Percentiles rank a stretch among this genome's conserved stretches.
Conservation (phyloP, 1,284 basidiomycete genomes). For the Leccinum variabile region DNA sequence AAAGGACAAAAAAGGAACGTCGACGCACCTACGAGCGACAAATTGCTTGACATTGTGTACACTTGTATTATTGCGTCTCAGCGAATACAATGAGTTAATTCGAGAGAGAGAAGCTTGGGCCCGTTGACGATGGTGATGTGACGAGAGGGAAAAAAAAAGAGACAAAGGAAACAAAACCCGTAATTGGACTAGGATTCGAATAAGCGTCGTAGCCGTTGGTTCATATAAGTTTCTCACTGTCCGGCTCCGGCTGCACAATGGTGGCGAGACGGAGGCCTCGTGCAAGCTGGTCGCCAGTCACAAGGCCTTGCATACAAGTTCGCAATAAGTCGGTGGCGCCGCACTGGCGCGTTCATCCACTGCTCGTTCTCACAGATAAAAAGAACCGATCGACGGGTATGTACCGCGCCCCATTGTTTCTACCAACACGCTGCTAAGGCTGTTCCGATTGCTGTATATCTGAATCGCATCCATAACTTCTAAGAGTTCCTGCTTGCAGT, state of each 20-base stretch:
- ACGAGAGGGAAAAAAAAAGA: background rate
- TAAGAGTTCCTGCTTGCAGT: background rate
- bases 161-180: background rate
- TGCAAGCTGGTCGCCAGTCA: background rate
- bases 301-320: background rate
- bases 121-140: constrained; percentile 1
- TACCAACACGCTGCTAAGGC: background rate
- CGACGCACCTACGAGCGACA: constrained; percentile 24
- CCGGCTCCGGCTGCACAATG: constrained; percentile 17
- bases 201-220: background rate
- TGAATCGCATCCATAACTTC: background rate
- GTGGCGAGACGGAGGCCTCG: background rate
- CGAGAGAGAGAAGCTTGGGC: background rate
- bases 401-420: background rate
- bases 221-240: background rate
- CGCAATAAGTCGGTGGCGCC: background rate
- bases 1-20: background rate
- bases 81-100: background rate
- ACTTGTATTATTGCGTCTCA: background rate
- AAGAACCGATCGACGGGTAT: background rate
- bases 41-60: constrained; percentile 8
- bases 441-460: constrained; percentile 1
- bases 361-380: constrained; percentile 3
- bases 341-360: background rate
- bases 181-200: background rate